Evolutionary conservation across 768 basidiomycete genomes (phyloP), one percentile per base, ranked within the genome.

Genomic region (Phaeolepiota aurea): DNA sequence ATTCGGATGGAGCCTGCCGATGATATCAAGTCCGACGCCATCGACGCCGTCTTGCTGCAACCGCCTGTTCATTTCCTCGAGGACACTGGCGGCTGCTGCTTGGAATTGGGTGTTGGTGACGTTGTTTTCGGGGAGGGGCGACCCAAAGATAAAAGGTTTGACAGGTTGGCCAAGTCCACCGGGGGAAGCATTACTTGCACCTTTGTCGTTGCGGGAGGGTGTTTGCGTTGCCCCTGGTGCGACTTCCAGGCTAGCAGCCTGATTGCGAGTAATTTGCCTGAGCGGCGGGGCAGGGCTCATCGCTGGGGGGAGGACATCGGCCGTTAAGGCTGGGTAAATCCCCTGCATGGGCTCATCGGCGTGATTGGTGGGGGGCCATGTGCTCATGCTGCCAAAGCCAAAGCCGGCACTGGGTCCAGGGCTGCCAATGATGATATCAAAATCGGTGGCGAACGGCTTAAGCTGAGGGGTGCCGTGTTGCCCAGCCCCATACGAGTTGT

Each of bases 61-160:
- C 2, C 84, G 76, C 38, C 69, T 66, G 54, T 89, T 88, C 82
- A 91, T 87, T 58, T 91, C 88, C 37, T 80, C 82, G 20, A 90
- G 64, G 20, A 91, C 78, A 15, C 72, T 71, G n/a, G 76, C 68
- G 0, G 85, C 81, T 0, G 81, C 79, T 1, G 65, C 57, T 38
- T 68, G 71, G 61, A 90, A 89, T 38, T 81, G 73, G n/a, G 63
- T 59, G 47, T 84, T 79, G 21, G 80, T 77, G 32, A 74, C 69
- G 34, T 63, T 69, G 50, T 84, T 68, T 44, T 74, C 72, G 4
- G 82, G 77, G 2, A 75, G 68, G 0, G 85, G 81, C 0, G 87
- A 88, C 18, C 87, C 87, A 50, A 90, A 90, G 15, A 87, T 54
- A 62, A 89, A 90, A 0, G 79, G 76, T 16, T 71, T 19, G 18